Base-by-base conservation (phyloP, 768 basidiomycete species). In the Trametes villosa region DNA sequence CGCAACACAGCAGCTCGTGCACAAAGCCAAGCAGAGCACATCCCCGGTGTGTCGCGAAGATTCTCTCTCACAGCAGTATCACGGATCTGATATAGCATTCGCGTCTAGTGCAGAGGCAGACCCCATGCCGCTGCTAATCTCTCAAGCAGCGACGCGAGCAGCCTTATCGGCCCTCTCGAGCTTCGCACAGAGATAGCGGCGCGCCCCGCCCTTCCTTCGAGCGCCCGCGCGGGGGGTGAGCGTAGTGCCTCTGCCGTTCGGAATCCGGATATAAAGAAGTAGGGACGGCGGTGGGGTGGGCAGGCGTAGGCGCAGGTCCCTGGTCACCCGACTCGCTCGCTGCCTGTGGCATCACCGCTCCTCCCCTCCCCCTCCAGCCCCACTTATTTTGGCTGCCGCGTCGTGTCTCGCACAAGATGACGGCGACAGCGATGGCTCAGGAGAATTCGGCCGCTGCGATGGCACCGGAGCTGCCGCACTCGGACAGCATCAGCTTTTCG, bases 141-240 rank as follows among this genome's bases (percentile, higher is more conserved):
- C 31, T 56, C 34, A 18, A 34, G 54, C 60, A 50, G 27, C 49
- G 49, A 51, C 36, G 31, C 41, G 44, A 47, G 22, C n/a, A 12
- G 24, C 15, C 60, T 62, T 62, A 62, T 62, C 60, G 42, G 29
- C 17, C 24, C 34, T 33, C 18, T 44, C 34, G 27, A 31, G 33
- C 60, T 51, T 57, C 54, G 9, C 42, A n/a, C n/a, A 51, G 17
- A 57, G 60, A 62, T 62, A 62, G 60, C 60, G 55, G 54, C 45
- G 8, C 24, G 12, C 13, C 30, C 3, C 36, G 26, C n/a, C 18
- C 29, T 17, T 31, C 34, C 9, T 31, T 36, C 53, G 38, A 13
- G 33, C 50, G 34, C 55, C 24, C 24, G 13, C 31, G 24, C 20
- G 20, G 41, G n/a, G 15, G 26, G 22, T n/a, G n/a, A n/a, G n/a